Evolutionary conservation across 345 rosid genomes (phyloP), one percentile per base, ranked within the genome.

Genomic region (Draba incana): DNA sequence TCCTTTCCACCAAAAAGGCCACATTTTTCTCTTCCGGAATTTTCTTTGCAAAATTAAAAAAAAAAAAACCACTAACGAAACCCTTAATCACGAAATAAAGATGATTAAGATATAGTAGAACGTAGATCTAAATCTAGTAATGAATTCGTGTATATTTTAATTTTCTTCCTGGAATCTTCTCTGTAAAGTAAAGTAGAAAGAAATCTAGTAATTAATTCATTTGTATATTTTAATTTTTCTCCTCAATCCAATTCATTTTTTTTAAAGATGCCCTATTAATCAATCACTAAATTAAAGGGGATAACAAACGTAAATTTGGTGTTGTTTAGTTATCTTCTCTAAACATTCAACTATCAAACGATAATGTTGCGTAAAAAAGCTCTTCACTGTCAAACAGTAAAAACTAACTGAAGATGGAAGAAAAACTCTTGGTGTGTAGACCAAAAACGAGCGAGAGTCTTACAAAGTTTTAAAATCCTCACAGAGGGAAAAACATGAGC

Each of bases 1-100:
- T 30, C 88, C 86, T 76, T 81, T 88, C 66, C 79, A 75, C 64
- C 82, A 66, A 55, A 89, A 82, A 39, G 76, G 66, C 92, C 90
- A 81, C 96, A 84, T 83, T 24, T 49, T 38, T 71, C 45, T 14
- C 13, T 33, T 14, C 42, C 24, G 9, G 9, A 6, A 55, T 33
- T 37, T 38, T 20, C 67, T 57, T 43, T 28, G 10, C 27, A 16
- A 24, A 39, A 24, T 16, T 35, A 28, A 8, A 59, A 27, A 3
- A 28, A 8, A 59, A 27, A 3, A 59, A 27, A 11, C 37, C 8
- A 20, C 35, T 30, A 59, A 49, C 67, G 28, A 41, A 70, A 51
- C 67, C 68, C 74, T 20, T 20, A 20, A 20, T 20, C 20, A 20
- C 20, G 20, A 20, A 20, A 20, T 20, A 20, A 20, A 20, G 20